Evolutionary conservation across 495 filamentous ascomycete species (phyloP).

Genomic region (Lophium mytilinum): DNA sequence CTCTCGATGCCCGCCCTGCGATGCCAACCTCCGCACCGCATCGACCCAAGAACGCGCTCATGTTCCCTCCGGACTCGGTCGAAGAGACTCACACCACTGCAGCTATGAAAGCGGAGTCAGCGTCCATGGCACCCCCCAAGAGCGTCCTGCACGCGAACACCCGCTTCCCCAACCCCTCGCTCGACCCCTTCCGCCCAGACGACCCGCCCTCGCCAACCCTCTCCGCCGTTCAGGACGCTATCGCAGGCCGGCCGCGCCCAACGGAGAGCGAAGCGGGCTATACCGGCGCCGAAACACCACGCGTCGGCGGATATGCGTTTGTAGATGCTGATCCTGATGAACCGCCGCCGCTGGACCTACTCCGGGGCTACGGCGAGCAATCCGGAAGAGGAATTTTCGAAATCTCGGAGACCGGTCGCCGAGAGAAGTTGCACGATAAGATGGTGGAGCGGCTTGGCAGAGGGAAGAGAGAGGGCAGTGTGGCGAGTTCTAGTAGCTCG

Average conservation of each 20-base stretch:
- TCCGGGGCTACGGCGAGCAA: slow-evolving; percentile 46
- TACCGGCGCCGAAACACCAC: slow-evolving; percentile 65
- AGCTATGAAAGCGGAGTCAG: slow-evolving; percentile 55
- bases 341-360: slow-evolving; percentile 11
- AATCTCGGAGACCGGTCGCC: slow-evolving; percentile 62
- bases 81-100: slow-evolving; percentile 61
- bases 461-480: slow-evolving; percentile 56
- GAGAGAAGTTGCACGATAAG: slow-evolving; percentile 77
- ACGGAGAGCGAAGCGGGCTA: slow-evolving; percentile 60
- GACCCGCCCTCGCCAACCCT: slow-evolving; percentile 53
- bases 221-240: slow-evolving; percentile 79
- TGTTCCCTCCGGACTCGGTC: slow-evolving; percentile 73
- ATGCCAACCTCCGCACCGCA: slow-evolving; percentile 70
- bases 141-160: slow-evolving; percentile 79
- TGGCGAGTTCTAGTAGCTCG: neutral
- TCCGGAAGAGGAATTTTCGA: slow-evolving; percentile 70
- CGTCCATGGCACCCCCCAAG: slow-evolving; percentile 69
- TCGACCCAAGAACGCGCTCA: slow-evolving; percentile 70
- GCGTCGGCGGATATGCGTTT: slow-evolving; percentile 88
- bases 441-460: slow-evolving; percentile 72
- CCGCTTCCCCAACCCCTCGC: slow-evolving; percentile 45
- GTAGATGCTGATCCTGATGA: slow-evolving; percentile 61
- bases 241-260: slow-evolving; percentile 61
- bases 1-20: slow-evolving; percentile 62
- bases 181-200: slow-evolving; percentile 27